These are phyloP conservation scores for Fusarium nematophilum DNA, from an alignment of 2,329 filamentous ascomycete species.

Conservation along the genomic window DNA sequence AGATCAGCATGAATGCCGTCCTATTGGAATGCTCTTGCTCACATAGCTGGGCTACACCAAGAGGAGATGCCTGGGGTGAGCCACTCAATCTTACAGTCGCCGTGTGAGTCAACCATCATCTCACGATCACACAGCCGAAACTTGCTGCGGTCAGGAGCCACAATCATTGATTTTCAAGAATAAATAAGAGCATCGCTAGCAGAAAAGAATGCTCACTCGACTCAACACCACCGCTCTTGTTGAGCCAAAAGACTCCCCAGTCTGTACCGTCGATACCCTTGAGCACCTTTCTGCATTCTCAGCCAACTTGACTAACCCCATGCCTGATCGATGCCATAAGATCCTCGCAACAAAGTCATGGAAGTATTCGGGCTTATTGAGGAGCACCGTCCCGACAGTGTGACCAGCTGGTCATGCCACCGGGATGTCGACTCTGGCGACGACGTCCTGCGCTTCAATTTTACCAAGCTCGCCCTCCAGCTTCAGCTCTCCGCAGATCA, in stretches of 20 bases:
- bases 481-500: conserved; percentile 13
- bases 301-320: not conserved
- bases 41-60: too few relatives aligned
- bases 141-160: too few relatives aligned
- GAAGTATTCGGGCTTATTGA: conserved; percentile 1
- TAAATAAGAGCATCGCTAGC: too few relatives aligned
- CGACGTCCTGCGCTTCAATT: conserved; percentile 8
- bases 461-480: conserved; percentile 10
- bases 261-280: not conserved
- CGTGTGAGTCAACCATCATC: conserved; percentile 10
- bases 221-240: not conserved
- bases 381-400: conserved; percentile 5
- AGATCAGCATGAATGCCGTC: too few relatives aligned
- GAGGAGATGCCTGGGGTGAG: too few relatives aligned
- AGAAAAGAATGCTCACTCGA: not conserved
- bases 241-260: not conserved
- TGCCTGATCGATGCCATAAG: not conserved
- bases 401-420: conserved; percentile 3
- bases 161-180: too few relatives aligned
- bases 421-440: not conserved
- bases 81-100: not conserved
- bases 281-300: not conserved
- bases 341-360: not conserved
- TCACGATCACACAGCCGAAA: too few relatives aligned
- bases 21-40: not conserved